Conservation (phyloP, 2,329 filamentous ascomycete genomes). For the Cercospora brassicicola region DNA sequence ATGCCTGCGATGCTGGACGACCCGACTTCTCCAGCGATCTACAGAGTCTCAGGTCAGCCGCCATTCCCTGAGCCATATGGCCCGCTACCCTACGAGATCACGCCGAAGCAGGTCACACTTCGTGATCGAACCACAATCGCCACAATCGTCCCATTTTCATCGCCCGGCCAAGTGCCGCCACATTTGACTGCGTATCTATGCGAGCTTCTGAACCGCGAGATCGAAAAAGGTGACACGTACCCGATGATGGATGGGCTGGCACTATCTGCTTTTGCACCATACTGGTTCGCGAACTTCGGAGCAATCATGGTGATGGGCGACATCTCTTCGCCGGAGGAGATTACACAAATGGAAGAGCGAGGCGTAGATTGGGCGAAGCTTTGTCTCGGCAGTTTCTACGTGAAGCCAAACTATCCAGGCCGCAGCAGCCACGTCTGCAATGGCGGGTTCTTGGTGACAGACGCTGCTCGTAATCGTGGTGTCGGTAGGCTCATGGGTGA, state of each 20-base stretch:
- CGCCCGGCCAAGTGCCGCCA: conserved; percentile 71
- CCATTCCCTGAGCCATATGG: conserved; percentile 65
- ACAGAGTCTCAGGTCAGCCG: conserved; percentile 65
- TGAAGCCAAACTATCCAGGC: conserved; percentile 91
- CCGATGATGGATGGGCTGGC: conserved; percentile 78
- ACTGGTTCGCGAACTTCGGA: conserved; percentile 91
- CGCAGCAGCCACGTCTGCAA: conserved; percentile 86
- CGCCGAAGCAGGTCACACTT: conserved; percentile 74
- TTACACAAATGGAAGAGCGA: conserved; percentile 47
- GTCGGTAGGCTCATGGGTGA: conserved; percentile 56
- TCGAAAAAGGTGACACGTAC: conserved; percentile 88
- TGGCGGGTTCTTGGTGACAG: conserved; percentile 54
- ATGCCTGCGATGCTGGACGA: conserved; percentile 82
- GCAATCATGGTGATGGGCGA: conserved; percentile 83
- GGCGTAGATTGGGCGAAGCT: conserved; percentile 71
- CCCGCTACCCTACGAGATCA: conserved; percentile 66
- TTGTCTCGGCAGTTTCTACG: conserved; percentile 87
- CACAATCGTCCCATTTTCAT: conserved; percentile 78
- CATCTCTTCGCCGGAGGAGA: conserved; percentile 61
- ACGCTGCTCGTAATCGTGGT: conserved; percentile 50
- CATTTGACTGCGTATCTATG: conserved; percentile 75
- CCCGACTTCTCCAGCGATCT: conserved; percentile 68
- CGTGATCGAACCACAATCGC: conserved; percentile 81
- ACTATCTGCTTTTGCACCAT: conserved; percentile 71
- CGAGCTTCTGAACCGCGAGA: conserved; percentile 84